Base-by-base conservation (phyloP, 2,329 filamentous ascomycete genomes). In the Coniochaeta prunicola region DNA sequence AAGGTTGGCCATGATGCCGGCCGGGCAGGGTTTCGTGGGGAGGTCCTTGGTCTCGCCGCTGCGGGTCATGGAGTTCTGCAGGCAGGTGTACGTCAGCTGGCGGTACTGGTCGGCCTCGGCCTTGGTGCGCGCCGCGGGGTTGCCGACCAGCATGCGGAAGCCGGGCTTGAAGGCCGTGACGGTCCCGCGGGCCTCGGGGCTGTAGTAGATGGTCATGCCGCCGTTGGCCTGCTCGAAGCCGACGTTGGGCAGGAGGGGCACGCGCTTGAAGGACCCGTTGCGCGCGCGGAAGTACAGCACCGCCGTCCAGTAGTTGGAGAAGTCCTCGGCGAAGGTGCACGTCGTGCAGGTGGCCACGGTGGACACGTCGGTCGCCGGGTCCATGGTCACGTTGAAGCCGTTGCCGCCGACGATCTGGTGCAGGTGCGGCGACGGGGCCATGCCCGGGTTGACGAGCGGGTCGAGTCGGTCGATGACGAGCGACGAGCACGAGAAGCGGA, bases 141-240 rank as follows among this genome's bases (percentile, higher is more conserved):
- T 70, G 33, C 75, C 77, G 54, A 77, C 68, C 53, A 77, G 70
- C 75, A 77, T 77, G 26, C 76, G 71, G 67, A 78, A 79, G 1
- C 76, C 76, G 61, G 73, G 71, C 58, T 75, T 72, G 62, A 76
- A 77, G 7, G 74, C 75, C n/a, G 73, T 76, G 19, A 76, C 73
- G 57, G 75, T 76, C 31, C 68, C 61, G 55, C 67, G 60, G 61
- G 65, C 65, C 64, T 68, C 65, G 17, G 69, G 68, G 31, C 63
- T 69, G 60, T 73, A 72, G 60, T 72, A 73, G 21, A 72, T 65
- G 3, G 69, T 71, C 68, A 70, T 71, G 19, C 72, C 70, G 28
- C 70, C 72, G 12, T 65, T 66, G 12, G 65, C 61, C 4, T 61
- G 58, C 58, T 71, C 69, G 42, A 74, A 73, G 2, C 66, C 65